phyloP scores from a whole-genome alignment of 371 early-diverging fungal species.

The Sporodiniella umbellata region DNA sequence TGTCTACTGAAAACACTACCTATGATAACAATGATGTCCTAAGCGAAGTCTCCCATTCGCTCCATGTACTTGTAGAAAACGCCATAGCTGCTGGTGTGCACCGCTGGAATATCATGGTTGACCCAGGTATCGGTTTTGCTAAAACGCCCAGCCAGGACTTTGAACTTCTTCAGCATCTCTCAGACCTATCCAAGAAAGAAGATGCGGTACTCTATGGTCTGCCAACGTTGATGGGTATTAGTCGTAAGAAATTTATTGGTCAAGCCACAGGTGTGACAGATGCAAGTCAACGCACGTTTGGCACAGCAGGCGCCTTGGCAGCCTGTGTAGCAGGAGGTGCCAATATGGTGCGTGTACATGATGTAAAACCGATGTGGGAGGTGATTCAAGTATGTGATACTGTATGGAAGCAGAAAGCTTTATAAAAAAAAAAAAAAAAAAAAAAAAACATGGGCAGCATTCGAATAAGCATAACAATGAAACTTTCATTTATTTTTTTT shows the following conservation, averaged over 20 bases:
- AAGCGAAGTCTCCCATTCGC: slow-evolving; percentile 63
- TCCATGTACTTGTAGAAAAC: slow-evolving; percentile 60
- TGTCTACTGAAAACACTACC: slow-evolving; percentile 52
- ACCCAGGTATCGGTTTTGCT: slow-evolving; percentile 97
- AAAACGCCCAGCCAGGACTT: slow-evolving; percentile 87
- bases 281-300: slow-evolving; percentile 81
- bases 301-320: slow-evolving; percentile 92
- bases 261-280: slow-evolving; percentile 61
- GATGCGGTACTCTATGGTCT: slow-evolving; percentile 64
- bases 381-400: slow-evolving; percentile 84
- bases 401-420: slow-evolving; percentile 53
- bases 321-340: slow-evolving; percentile 89
- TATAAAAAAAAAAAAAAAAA: too few species aligned
- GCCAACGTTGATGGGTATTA: slow-evolving; percentile 85
- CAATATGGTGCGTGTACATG: slow-evolving; percentile 88
- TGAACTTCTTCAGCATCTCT: slow-evolving; percentile 73
- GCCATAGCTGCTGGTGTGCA: slow-evolving; percentile 80
- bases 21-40: slow-evolving; percentile 79
- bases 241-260: slow-evolving; percentile 88
- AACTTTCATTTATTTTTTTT: not conserved
- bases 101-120: slow-evolving; percentile 95
- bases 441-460: too few species aligned
- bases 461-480: not conserved
- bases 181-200: slow-evolving; percentile 53
- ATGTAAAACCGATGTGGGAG: slow-evolving; percentile 89